Evolutionary conservation across 2,329 filamentous ascomycete genomes (phyloP).

Genomic region (Penicillium sp.): DNA sequence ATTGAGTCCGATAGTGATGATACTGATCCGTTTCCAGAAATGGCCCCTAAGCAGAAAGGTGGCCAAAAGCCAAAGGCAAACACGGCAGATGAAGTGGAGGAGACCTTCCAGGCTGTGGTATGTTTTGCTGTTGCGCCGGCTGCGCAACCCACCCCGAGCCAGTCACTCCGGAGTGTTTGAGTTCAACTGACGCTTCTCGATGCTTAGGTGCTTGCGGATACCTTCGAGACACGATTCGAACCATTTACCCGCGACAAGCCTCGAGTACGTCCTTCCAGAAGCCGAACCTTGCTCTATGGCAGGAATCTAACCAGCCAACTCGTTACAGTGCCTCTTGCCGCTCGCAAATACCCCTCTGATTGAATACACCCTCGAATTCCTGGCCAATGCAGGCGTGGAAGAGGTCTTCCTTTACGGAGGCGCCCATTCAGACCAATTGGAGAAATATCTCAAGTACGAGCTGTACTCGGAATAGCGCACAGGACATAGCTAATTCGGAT

Average conservation of each 20-base stretch:
- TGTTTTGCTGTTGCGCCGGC: slow-evolving; percentile 28
- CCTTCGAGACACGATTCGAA: slow-evolving; percentile 87
- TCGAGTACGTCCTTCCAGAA: slow-evolving; percentile 60
- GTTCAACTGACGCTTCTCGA: slow-evolving; percentile 13
- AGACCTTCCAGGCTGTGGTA: slow-evolving; percentile 65
- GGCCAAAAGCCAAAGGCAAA: slow-evolving; percentile 37
- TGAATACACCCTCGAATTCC: slow-evolving; percentile 95
- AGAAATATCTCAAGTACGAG: slow-evolving; percentile 73
- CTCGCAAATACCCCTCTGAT: slow-evolving; percentile 93
- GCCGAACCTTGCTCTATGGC: not conserved
- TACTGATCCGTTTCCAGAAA: slow-evolving; percentile 15
- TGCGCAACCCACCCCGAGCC: not conserved
- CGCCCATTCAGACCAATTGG: slow-evolving; percentile 81
- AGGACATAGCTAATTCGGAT: slow-evolving; percentile 14
- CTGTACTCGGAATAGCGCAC: not conserved
- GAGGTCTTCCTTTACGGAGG: slow-evolving; percentile 92
- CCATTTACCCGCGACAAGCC: slow-evolving; percentile 89
- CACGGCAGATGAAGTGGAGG: slow-evolving; percentile 61
- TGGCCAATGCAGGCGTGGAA: slow-evolving; percentile 92
- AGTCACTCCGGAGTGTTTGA: not conserved
- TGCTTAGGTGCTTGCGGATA: slow-evolving; percentile 80
- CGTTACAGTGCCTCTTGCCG: slow-evolving; percentile 79
- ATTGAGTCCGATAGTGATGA: not conserved
- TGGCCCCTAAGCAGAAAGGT: slow-evolving; percentile 40
- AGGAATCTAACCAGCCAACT: slow-evolving; percentile 1